Percentiles rank a stretch among this genome's conserved stretches.
Evolutionary conservation across 768 basidiomycete species (phyloP).

Genomic region (Boletus patriciae): DNA sequence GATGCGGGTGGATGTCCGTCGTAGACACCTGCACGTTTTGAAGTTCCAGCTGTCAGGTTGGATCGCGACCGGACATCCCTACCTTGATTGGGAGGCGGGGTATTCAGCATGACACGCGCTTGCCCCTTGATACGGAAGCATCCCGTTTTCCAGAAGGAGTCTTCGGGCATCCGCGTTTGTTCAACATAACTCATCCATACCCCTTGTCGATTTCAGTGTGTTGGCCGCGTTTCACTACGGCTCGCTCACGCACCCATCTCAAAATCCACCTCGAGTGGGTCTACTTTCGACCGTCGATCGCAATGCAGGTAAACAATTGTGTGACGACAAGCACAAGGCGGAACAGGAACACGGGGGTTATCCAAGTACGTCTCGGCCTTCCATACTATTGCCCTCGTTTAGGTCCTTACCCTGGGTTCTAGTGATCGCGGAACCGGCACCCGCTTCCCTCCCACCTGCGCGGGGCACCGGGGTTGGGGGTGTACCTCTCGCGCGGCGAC

Average conservation of each 20-base stretch:
- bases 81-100: conserved; percentile 2
- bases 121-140: neutral
- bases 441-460: conserved; percentile 30
- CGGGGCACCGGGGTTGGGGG: conserved; percentile 28
- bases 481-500: conserved; percentile 29
- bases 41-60: neutral
- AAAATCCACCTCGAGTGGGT: conserved; percentile 67
- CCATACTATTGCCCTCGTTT: neutral
- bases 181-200: conserved; percentile 1
- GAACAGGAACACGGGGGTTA: conserved; percentile 29
- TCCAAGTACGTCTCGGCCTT: conserved; percentile 24
- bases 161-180: conserved; percentile 12
- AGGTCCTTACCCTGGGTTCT: neutral
- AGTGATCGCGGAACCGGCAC: conserved; percentile 46
- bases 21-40: neutral
- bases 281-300: conserved; percentile 67
- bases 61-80: neutral
- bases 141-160: conserved; percentile 10
- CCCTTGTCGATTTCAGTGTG: conserved; percentile 42
- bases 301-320: conserved; percentile 46
- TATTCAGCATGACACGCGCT: neutral
- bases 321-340: conserved; percentile 38
- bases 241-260: conserved; percentile 64
- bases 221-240: conserved; percentile 71
- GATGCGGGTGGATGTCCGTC: conserved; percentile 1